Conservation (phyloP, 2,329 filamentous ascomycete genomes). For the Drechslera avenae region DNA sequence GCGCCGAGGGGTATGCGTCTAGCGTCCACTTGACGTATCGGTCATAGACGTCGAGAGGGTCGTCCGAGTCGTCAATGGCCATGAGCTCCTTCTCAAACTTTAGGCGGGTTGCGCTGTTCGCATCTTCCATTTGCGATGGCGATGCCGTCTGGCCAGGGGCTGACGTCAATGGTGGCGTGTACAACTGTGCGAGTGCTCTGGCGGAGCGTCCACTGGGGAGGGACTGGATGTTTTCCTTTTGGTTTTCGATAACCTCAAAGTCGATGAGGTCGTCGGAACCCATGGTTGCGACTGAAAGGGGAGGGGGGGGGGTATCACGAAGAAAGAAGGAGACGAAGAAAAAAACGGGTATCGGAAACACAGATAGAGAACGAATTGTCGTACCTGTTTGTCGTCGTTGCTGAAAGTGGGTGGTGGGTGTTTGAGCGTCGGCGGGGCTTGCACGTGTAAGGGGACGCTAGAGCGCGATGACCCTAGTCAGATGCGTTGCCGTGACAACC, state of each 20-base stretch:
- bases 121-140: conserved; percentile 73
- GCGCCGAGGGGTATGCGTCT: conserved; percentile 90
- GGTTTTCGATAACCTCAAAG: conserved; percentile 93
- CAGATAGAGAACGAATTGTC: conserved; percentile 3
- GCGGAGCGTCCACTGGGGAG: conserved; percentile 88
- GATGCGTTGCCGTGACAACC: conserved; percentile 27
- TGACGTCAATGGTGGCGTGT: conserved; percentile 64
- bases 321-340: conserved; percentile 25
- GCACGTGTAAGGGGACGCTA: conserved; percentile 19
- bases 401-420: conserved; percentile 20
- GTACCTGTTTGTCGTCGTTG: conserved; percentile 27
- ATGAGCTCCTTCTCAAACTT: conserved; percentile 86
- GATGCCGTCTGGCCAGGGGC: conserved; percentile 55
- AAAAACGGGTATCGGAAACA: conserved; percentile 8
- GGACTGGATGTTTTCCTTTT: conserved; percentile 98
- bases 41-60: conserved; percentile 93
- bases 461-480: conserved; percentile 22
- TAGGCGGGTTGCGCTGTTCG: conserved; percentile 78
- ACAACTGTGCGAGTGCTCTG: conserved; percentile 81
- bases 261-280: conserved; percentile 56
- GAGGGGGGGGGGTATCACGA: conserved; percentile 42
- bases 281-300: conserved; percentile 41
- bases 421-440: conserved; percentile 23
- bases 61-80: conserved; percentile 82
- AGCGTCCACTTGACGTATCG: conserved; percentile 97